Evolutionary conservation across 1,284 basidiomycete genomes (phyloP).

Genomic region (Rhodotorula sp.): DNA sequence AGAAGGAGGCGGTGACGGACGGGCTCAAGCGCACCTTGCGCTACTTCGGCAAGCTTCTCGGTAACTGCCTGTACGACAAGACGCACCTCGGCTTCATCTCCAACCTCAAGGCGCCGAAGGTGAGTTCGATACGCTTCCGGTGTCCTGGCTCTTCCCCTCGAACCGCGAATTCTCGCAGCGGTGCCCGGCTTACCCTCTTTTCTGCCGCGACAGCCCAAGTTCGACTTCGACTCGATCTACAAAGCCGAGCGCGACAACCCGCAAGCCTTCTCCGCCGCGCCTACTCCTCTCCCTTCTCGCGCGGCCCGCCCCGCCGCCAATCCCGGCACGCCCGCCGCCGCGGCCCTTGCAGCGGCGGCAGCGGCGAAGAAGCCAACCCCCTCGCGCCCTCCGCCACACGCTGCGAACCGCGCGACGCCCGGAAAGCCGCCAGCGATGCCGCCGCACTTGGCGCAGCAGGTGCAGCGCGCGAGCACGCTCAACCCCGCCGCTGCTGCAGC

Average conservation of each 20-base stretch:
- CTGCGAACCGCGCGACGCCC: not conserved
- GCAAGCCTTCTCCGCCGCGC: not conserved
- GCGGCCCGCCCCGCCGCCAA: not conserved
- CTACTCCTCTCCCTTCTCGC: slow-evolving; percentile 6
- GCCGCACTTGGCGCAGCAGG: slow-evolving; percentile 2
- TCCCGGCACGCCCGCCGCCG: not conserved
- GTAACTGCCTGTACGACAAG: slow-evolving; percentile 95
- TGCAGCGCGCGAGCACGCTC: slow-evolving; percentile 8
- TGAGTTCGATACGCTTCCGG: slow-evolving; percentile 51
- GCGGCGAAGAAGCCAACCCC: too few relatives aligned
- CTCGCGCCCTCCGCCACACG: not conserved
- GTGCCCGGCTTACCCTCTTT: not conserved
- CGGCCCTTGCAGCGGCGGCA: too few relatives aligned
- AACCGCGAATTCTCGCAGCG: too few relatives aligned
- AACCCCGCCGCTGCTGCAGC: not conserved
- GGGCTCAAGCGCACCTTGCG: slow-evolving; percentile 85
- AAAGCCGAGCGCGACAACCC: slow-evolving; percentile 52
- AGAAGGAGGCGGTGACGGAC: slow-evolving; percentile 97
- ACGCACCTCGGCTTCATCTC: slow-evolving; percentile 77
- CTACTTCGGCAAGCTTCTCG: slow-evolving; percentile 90
- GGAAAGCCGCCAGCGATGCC: not conserved
- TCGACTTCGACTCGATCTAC: slow-evolving; percentile 71
- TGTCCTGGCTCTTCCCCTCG: too few relatives aligned
- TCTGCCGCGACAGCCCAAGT: slow-evolving; percentile 62
- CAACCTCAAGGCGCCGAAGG: slow-evolving; percentile 79